These are phyloP conservation scores for Tetrahymena thermophila DNA, from an alignment of 73 alveolate species.

Conservation along the genomic window DNA sequence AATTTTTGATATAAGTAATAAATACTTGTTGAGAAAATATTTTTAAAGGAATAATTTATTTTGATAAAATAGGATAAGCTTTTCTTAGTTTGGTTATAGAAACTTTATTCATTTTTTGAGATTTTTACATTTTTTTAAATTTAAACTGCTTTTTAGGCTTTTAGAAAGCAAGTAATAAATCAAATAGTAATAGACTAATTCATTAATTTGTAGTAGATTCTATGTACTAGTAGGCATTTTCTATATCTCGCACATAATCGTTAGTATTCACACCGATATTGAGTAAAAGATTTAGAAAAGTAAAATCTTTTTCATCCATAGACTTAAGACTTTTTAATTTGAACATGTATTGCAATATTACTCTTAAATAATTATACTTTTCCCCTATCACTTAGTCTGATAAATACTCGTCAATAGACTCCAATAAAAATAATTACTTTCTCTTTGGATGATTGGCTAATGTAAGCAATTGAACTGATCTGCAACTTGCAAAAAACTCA, in stretches of 20 bases:
- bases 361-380: not conserved
- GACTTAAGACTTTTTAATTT: not conserved
- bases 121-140: not conserved
- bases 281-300: not conserved
- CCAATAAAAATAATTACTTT: not conserved
- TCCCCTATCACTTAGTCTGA: not conserved
- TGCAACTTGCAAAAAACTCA: not conserved
- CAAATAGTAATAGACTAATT: too few species aligned
- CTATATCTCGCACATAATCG: not conserved
- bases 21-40: too few species aligned
- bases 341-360: not conserved
- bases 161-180: too few species aligned
- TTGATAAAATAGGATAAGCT: not conserved
- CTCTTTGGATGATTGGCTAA: not conserved
- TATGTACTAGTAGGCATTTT: not conserved
- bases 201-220: not conserved
- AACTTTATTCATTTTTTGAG: not conserved
- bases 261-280: not conserved
- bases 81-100: not conserved
- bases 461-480: not conserved
- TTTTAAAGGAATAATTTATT: too few species aligned
- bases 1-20: too few species aligned
- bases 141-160: too few species aligned
- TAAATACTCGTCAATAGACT: not conserved
- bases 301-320: not conserved